Base-by-base conservation (phyloP, 1,284 basidiomycete species). In the Trichosporon coremiiforme region DNA sequence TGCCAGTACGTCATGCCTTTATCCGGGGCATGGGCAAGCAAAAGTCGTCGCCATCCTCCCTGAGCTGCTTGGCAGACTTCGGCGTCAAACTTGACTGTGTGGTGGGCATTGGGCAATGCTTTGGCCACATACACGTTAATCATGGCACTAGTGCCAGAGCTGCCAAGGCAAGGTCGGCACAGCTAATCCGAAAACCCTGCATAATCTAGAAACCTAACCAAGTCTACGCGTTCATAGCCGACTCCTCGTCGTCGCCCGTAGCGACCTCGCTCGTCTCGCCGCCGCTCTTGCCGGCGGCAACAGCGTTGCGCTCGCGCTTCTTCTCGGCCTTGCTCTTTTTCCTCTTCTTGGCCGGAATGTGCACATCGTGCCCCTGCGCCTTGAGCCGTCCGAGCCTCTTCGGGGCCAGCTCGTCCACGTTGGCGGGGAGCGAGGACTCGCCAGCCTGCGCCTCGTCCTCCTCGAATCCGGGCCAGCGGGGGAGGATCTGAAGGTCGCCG, bases 381-480 rank as follows among this genome's bases (percentile, higher is more conserved):
- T 81, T 81, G 38, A 84, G 72, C 25, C 79, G 62, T 8, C 83
- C 83, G n/a, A 84, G 70, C 53, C 76, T 71, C 68, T 77, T 77
- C 10, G 75, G 69, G 38, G 71, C 71, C 68, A 82, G 67, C 50
- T 50, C 20, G 22, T 76, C 74, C 35, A 79, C 78, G 75, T 29
- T 77, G 75, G 17, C 31, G 60, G 5, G 75, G 74, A 38, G 36
- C 2, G 63, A 73, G 77, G 0, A 60, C 63, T 47, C 45, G 35
- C 71, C 73, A 4, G 71, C 73, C 8, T 72, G 72, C 38, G 80
- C 82, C 29, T 80, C 80, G 68, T 82, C 83, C 68, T 83, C 83
- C 68, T 84, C 82, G 31, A 80, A 73, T 0, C 81, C 80, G 13
- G 78, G 78, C 82, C 82, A 83, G 70, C 80, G 77, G 9, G 83